These are phyloP conservation scores for Kuraishia floccosa DNA, from an alignment of 805 yeast species.

Conservation along the genomic window DNA sequence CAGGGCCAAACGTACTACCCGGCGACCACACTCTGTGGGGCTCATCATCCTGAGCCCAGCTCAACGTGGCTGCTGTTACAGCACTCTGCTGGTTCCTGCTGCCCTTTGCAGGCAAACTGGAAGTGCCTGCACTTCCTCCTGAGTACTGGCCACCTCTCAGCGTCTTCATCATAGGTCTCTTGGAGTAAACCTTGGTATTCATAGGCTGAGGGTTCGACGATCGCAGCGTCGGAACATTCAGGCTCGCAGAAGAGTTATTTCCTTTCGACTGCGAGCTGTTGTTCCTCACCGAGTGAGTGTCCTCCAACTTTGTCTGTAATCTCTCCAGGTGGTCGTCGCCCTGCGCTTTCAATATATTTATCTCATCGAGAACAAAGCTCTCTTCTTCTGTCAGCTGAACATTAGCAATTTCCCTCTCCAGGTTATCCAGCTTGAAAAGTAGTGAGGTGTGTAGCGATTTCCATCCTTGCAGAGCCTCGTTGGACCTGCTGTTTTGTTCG, in stretches of 20 bases:
- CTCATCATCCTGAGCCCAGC: slow-evolving; percentile 9
- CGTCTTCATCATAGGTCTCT: slow-evolving; percentile 11
- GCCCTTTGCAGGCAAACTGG: no score
- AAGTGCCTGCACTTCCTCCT: slow-evolving; percentile 2
- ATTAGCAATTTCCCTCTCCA: slow-evolving; percentile 29
- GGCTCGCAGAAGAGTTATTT: slow-evolving; percentile 6
- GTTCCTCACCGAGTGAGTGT: not conserved
- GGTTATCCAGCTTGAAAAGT: slow-evolving; percentile 38
- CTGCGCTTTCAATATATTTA: slow-evolving; percentile 21
- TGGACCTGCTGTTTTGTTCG: slow-evolving; percentile 42
- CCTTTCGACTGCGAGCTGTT: not conserved
- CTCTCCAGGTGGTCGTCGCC: slow-evolving; percentile 27
- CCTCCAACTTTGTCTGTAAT: slow-evolving; percentile 9
- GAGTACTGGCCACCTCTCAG: slow-evolving; percentile 5
- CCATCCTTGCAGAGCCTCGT: slow-evolving; percentile 63
- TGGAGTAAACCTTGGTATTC: slow-evolving; percentile 11
- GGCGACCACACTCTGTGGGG: slow-evolving; percentile 21
- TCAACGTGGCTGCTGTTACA: slow-evolving; percentile 20
- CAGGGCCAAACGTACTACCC: no score
- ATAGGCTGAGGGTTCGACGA: slow-evolving; percentile 16
- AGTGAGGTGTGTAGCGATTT: slow-evolving; percentile 55
- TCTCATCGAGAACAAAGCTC: slow-evolving; percentile 26
- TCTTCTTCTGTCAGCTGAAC: slow-evolving; percentile 31
- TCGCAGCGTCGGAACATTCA: slow-evolving; percentile 15
- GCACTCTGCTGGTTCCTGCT: slow-evolving; percentile 16